Evolutionary conservation across 108 stramenopile species (phyloP), one percentile per base, ranked within the genome.

Genomic region (Stephanodiscus minutulus): DNA sequence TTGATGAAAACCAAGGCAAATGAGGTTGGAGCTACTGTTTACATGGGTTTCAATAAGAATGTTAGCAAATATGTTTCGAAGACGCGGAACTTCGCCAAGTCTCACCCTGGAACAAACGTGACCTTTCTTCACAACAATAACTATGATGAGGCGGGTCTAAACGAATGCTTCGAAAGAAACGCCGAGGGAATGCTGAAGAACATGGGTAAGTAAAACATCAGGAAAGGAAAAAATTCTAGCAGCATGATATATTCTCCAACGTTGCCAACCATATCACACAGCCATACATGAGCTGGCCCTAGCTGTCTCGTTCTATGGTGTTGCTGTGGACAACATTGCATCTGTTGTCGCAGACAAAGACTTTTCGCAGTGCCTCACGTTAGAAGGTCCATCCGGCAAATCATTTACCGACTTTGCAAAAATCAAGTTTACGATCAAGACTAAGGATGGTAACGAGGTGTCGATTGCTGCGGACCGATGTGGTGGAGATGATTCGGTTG

Each of bases 21-120:
- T 9, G 53, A 66, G 22, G 49, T 31, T 7, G 73, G 72, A n/a
- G 87, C 79, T 7, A 17, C 64, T 28, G 84, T 92, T 18, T 89
- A 76, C 59, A 86, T 92, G 86, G 93, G 94, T 33, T 95, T 83
- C 82, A 95, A 95, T 81, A 95, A 95, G 67, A 95, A 95, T 73
- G 90, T 92, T 2, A 85, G 75, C 62, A 79, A 81, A 25, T 95
- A 90, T 78, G 75, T 90, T 24, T 64, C 61, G 9, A 70, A 82
- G 44, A 79, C 90, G 2, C 65, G 86, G 17, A 75, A 80, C 53
- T 83, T 74, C 64, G 83, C 75, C 2, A 39, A 62, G 9, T 46
- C 80, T 37, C 65, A 82, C 43, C 37, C 82, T 8, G 67, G 64
- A 7, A 36, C 39, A 11, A 66, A 73, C 8, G 74, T 90, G 5